Percentiles rank a stretch among this genome's conserved stretches.
Conservation (phyloP, 2,329 filamentous ascomycete species). For the Rosellinia necatrix region DNA sequence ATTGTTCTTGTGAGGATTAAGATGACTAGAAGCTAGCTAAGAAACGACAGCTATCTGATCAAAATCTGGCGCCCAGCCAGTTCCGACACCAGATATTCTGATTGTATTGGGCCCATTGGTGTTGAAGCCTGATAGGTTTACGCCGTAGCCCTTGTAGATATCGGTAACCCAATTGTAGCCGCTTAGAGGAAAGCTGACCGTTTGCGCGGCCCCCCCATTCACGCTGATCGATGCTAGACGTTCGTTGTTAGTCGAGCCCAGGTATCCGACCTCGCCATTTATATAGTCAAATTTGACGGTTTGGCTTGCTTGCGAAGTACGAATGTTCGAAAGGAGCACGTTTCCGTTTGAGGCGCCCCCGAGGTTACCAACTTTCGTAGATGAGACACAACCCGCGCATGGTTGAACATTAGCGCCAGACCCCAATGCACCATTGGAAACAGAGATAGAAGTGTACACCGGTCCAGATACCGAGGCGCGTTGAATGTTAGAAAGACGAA, state of each 20-base stretch:
- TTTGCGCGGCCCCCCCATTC: conserved; percentile 13
- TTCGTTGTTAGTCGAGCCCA: conserved; percentile 13
- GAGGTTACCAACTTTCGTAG: conserved; percentile 18
- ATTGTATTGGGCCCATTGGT: conserved; percentile 10
- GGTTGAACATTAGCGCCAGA: conserved; percentile 18
- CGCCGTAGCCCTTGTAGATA: conserved; percentile 9
- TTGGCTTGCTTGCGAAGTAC: conserved; percentile 14
- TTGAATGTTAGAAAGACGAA: conserved; percentile 21
- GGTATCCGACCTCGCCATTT: conserved; percentile 18
- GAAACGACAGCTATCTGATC: conserved; percentile 14
- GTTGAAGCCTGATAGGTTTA: conserved; percentile 17
- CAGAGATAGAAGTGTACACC: conserved; percentile 9
- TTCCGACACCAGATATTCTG: conserved; percentile 11
- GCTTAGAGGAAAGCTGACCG: conserved; percentile 20
- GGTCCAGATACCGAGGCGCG: not conserved
- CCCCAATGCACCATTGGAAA: conserved; percentile 10
- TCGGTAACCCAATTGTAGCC: conserved; percentile 20
- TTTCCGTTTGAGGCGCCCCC: conserved; percentile 17
- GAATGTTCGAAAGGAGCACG: conserved; percentile 14
- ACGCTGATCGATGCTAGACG: conserved; percentile 21
- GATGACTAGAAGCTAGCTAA: not conserved
- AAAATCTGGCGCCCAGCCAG: conserved; percentile 20
- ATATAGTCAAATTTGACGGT: conserved; percentile 22
- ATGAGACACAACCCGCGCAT: conserved; percentile 12
- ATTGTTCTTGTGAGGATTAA: too few relatives aligned